A percentile compares a stretch with the other conserved stretches of the same genome.
Conservation (phyloP, 306 rosid genomes). For the Vigna nakashimae region DNA sequence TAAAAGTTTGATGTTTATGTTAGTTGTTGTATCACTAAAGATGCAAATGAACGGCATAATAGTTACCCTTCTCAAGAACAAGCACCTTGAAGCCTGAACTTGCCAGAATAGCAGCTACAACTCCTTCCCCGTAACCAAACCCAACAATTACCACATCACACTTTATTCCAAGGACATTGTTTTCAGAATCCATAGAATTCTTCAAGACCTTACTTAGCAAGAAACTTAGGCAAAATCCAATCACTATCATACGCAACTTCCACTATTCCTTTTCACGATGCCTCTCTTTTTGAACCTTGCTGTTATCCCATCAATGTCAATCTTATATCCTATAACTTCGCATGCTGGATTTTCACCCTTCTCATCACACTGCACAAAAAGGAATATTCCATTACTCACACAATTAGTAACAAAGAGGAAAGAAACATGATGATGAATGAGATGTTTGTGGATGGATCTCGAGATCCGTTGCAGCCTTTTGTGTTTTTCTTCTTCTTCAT, state of each 20-base stretch:
- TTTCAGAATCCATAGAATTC: constrained; percentile 40
- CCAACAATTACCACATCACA: constrained; percentile 83
- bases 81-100: constrained; percentile 76
- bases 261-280: constrained; percentile 67
- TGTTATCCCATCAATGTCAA: constrained; percentile 45
- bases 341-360: constrained; percentile 69
- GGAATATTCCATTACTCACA: constrained; percentile 16
- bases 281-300: constrained; percentile 36
- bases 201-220: constrained; percentile 65
- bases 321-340: constrained; percentile 81
- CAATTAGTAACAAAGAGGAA: not conserved
- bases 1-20: too few relatives aligned
- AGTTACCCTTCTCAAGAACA: constrained; percentile 87
- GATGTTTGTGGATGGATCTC: not conserved
- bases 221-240: constrained; percentile 52
- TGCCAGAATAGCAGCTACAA: constrained; percentile 79
- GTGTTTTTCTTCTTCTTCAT: too few relatives aligned
- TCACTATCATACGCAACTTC: constrained; percentile 60
- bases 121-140: constrained; percentile 91
- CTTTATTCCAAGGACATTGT: constrained; percentile 55
- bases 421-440: not conserved
- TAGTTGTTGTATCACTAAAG: too few relatives aligned
- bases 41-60: constrained; percentile 33
- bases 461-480: too few relatives aligned
- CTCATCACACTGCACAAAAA: constrained; percentile 63